phyloP scores from a whole-genome alignment of 129 eudicot species.

The Helichrysum umbraculigerum region DNA sequence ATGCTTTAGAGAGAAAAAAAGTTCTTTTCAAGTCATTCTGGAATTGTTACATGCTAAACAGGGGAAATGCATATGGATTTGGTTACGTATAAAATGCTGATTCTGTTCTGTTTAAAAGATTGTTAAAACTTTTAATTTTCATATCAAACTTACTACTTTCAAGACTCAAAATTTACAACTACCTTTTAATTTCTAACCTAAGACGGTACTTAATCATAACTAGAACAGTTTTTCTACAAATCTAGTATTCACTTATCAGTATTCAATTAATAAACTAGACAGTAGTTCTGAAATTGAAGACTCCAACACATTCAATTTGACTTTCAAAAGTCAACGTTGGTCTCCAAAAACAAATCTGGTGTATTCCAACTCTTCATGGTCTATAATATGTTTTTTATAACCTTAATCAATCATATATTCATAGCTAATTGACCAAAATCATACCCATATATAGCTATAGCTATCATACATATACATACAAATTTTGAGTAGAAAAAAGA shows the following conservation, averaged over 20 bases:
- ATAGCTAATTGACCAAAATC: neutral
- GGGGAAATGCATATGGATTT: neutral
- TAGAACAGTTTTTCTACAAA: neutral
- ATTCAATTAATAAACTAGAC: neutral
- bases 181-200: neutral
- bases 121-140: conserved; percentile 1
- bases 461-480: neutral
- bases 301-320: conserved; percentile 6
- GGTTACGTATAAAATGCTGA: conserved; percentile 5
- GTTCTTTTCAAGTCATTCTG: neutral
- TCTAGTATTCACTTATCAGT: neutral
- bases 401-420: neutral
- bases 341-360: neutral
- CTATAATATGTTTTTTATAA: neutral
- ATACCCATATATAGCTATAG: neutral
- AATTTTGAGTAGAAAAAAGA: neutral
- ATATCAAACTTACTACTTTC: conserved; percentile 14
- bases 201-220: neutral
- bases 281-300: neutral
- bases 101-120: neutral
- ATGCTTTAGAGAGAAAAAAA: neutral
- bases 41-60: conserved; percentile 5
- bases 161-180: conserved; percentile 13
- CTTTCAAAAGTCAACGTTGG: conserved; percentile 25
- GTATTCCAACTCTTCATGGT: conserved; percentile 1